A percentile compares a stretch with the other conserved stretches of the same genome.
phyloP scores from a whole-genome alignment of 1,284 basidiomycete genomes.

The Anthracocystis panici-leucophaei region DNA sequence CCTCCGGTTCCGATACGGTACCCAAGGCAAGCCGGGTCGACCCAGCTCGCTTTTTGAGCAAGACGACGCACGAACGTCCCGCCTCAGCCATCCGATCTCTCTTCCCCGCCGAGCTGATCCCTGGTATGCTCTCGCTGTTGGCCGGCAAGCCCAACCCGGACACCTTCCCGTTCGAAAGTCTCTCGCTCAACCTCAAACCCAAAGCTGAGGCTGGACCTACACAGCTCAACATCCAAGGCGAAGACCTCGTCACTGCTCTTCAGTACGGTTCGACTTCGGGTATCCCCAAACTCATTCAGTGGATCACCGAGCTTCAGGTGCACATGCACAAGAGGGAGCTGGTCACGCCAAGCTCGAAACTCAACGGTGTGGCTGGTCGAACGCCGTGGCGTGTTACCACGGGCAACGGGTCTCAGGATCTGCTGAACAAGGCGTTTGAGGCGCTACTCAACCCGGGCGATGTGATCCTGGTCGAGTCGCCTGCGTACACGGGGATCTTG shows the following conservation, averaged over 20 bases:
- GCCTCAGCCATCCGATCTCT: slow-evolving; percentile 74
- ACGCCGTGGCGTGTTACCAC: slow-evolving; percentile 79
- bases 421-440: slow-evolving; percentile 77
- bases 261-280: slow-evolving; percentile 79
- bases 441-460: slow-evolving; percentile 83
- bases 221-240: slow-evolving; percentile 64
- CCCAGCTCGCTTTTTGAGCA: slow-evolving; percentile 41
- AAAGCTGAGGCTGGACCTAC: slow-evolving; percentile 47
- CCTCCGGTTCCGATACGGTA: slow-evolving; percentile 16
- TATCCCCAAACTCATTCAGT: slow-evolving; percentile 75
- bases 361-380: slow-evolving; percentile 44
- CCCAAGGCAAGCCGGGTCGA: slow-evolving; percentile 35
- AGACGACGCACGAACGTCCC: slow-evolving; percentile 30
- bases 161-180: slow-evolving; percentile 86
- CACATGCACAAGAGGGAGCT: slow-evolving; percentile 78
- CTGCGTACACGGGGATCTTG: slow-evolving; percentile 76
- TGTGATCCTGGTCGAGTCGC: slow-evolving; percentile 83
- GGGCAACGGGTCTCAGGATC: slow-evolving; percentile 87
- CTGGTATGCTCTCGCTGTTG: slow-evolving; percentile 83
- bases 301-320: slow-evolving; percentile 73
- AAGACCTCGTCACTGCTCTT: slow-evolving; percentile 66
- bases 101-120: slow-evolving; percentile 80
- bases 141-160: slow-evolving; percentile 82
- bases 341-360: slow-evolving; percentile 46
- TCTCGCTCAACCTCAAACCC: slow-evolving; percentile 74